These are phyloP conservation scores for Phlebiopsis gigantea DNA, from an alignment of 768 basidiomycete genomes.

Conservation along the genomic window DNA sequence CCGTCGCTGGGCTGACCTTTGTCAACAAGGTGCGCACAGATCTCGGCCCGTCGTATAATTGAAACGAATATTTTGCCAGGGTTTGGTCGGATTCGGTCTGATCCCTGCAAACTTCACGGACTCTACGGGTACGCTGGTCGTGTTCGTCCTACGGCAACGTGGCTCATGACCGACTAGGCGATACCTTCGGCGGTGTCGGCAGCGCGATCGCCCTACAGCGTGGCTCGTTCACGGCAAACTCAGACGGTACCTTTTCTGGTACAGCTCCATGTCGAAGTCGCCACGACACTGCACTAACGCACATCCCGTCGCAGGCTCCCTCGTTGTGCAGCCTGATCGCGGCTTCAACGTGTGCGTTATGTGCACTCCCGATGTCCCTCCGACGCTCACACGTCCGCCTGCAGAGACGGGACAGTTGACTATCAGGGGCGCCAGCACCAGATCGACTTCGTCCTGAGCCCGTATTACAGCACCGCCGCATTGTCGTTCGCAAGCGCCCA, in stretches of 20 bases:
- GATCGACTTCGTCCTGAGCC: constrained; percentile 51
- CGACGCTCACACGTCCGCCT: neutral
- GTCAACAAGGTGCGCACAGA: constrained; percentile 40
- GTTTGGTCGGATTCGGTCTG: constrained; percentile 55
- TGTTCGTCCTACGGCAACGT: neutral
- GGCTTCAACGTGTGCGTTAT: constrained; percentile 50
- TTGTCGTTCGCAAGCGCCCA: constrained; percentile 46
- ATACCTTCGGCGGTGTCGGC: constrained; percentile 59
- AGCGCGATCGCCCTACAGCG: constrained; percentile 54
- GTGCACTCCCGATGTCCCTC: neutral
- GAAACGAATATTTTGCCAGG: constrained; percentile 26
- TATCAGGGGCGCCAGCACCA: constrained; percentile 62
- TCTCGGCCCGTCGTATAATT: neutral
- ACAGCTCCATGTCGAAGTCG: neutral
- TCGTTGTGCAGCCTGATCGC: constrained; percentile 55
- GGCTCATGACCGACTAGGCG: constrained; percentile 21
- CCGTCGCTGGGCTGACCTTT: constrained; percentile 35
- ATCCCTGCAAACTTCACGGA: constrained; percentile 54
- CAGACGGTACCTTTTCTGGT: constrained; percentile 40
- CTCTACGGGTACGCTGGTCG: constrained; percentile 31
- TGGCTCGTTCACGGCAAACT: constrained; percentile 35
- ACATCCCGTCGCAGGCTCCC: constrained; percentile 20
- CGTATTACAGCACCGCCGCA: constrained; percentile 42
- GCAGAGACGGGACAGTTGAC: constrained; percentile 48
- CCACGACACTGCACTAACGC: neutral